phyloP scores from a whole-genome alignment of 345 rosid genomes.

The Camelina neglecta region DNA sequence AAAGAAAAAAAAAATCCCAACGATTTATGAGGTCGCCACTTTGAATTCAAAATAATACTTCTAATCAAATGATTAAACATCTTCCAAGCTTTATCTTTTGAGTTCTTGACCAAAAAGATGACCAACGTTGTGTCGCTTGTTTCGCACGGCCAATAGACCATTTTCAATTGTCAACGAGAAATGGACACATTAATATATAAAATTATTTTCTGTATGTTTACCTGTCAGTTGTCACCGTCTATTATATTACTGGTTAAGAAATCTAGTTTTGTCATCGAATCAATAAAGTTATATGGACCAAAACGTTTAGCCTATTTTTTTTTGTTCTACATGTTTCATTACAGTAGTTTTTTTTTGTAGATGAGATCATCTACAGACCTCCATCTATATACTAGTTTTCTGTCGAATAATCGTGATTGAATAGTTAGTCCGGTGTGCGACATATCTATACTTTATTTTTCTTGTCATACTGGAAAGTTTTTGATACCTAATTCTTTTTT shows the following conservation, averaged over 20 bases:
- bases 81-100: slow-evolving; percentile 7
- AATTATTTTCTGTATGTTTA: neutral
- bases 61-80: neutral
- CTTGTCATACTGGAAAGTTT: too few relatives aligned
- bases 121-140: slow-evolving; percentile 20
- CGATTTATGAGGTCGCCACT: neutral
- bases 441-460: too few relatives aligned
- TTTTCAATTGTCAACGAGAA: slow-evolving; percentile 10
- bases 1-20: neutral
- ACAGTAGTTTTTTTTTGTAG: too few relatives aligned
- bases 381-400: too few relatives aligned
- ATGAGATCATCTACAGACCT: too few relatives aligned
- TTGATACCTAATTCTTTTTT: too few relatives aligned
- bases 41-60: neutral
- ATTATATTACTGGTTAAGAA: neutral
- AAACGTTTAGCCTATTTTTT: neutral
- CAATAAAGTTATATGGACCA: slow-evolving; percentile 2
- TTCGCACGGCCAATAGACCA: slow-evolving; percentile 25
- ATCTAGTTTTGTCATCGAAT: slow-evolving; percentile 11
- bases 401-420: too few relatives aligned
- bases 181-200: neutral
- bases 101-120: neutral
- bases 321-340: too few relatives aligned
- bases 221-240: slow-evolving; percentile 17
- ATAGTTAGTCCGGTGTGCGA: too few relatives aligned